phyloP scores from a whole-genome alignment of 352 stramenopile species.

The Phytophthora aleatoria region DNA sequence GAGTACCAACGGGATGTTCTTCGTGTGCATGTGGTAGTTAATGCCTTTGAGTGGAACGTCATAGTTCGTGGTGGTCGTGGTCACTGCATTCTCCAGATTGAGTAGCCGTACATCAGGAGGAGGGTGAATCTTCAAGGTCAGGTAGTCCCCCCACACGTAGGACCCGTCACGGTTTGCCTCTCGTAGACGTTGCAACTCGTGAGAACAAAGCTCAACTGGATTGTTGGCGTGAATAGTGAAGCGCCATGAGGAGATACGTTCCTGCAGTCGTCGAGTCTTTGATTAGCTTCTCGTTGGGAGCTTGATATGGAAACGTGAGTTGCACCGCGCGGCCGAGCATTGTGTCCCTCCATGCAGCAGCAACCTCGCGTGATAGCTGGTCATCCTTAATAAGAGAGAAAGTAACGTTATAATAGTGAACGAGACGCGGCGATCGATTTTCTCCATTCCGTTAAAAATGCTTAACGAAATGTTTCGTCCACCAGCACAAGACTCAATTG shows the following conservation, averaged over 20 bases:
- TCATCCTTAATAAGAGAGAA: too few relatives aligned
- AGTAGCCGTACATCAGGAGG: slow-evolving; percentile 41
- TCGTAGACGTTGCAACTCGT: slow-evolving; percentile 18
- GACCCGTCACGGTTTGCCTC: slow-evolving; percentile 35
- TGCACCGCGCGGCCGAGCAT: too few relatives aligned
- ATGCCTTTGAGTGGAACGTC: slow-evolving; percentile 15
- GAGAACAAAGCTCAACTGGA: too few relatives aligned
- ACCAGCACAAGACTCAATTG: too few relatives aligned
- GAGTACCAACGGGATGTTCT: too few relatives aligned
- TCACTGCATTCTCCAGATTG: slow-evolving; percentile 53
- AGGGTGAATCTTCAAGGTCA: slow-evolving; percentile 27
- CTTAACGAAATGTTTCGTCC: too few relatives aligned
- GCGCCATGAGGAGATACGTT: slow-evolving; percentile 41
- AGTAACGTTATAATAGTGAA: slow-evolving; percentile 6
- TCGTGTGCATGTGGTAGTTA: too few relatives aligned
- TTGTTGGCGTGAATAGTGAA: too few relatives aligned
- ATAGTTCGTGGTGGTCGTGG: slow-evolving; percentile 35
- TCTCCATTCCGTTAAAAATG: not conserved
- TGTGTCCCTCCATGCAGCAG: too few relatives aligned
- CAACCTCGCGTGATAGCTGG: too few relatives aligned
- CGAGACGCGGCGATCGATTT: slow-evolving; percentile 4
- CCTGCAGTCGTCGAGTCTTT: slow-evolving; percentile 22
- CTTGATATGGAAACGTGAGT: slow-evolving; percentile 20
- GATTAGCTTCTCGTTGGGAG: slow-evolving; percentile 35
- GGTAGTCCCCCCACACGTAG: slow-evolving; percentile 45